A percentile compares a stretch with the other conserved stretches of the same genome.
These are phyloP conservation scores for Botrytis tulipae DNA, from an alignment of 2,329 filamentous ascomycete species.

Conservation along the genomic window DNA sequence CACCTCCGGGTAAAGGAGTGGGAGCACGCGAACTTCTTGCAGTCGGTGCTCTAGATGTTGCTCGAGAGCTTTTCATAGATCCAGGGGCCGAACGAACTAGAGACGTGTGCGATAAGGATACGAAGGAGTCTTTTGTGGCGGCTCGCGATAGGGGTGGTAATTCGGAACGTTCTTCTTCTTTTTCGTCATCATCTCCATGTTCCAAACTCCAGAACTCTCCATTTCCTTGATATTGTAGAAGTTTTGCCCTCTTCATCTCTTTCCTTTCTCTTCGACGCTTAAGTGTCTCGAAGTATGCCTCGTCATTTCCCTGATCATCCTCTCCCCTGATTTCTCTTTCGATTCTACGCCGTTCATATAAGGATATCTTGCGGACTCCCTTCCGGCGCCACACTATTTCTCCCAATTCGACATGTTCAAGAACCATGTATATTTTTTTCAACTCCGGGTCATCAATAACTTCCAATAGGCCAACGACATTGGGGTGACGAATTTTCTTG, in stretches of 20 bases:
- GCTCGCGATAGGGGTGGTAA: slow-evolving; percentile 32
- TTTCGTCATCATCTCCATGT: slow-evolving; percentile 62
- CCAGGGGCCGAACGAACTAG: slow-evolving; percentile 34
- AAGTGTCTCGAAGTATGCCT: slow-evolving; percentile 57
- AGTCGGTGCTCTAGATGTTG: slow-evolving; percentile 31
- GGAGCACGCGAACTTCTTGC: slow-evolving; percentile 37
- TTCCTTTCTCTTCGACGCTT: slow-evolving; percentile 59
- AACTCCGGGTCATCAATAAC: slow-evolving; percentile 96
- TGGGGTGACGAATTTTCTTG: slow-evolving; percentile 97
- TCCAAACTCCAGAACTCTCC: slow-evolving; percentile 82
- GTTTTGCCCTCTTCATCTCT: slow-evolving; percentile 55
- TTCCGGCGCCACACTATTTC: slow-evolving; percentile 94
- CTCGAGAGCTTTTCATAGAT: slow-evolving; percentile 24
- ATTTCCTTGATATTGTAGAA: slow-evolving; percentile 49
- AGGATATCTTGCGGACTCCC: slow-evolving; percentile 77
- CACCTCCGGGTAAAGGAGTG: slow-evolving; percentile 35
- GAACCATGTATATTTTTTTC: slow-evolving; percentile 97
- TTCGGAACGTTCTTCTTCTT: slow-evolving; percentile 35
- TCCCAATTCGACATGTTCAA: slow-evolving; percentile 91
- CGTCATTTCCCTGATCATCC: slow-evolving; percentile 54
- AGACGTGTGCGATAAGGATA: slow-evolving; percentile 23
- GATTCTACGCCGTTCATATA: slow-evolving; percentile 77
- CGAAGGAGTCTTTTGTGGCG: slow-evolving; percentile 32
- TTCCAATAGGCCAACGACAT: slow-evolving; percentile 91
- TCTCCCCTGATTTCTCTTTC: slow-evolving; percentile 68